A percentile compares a stretch with the other conserved stretches of the same genome.
These are phyloP conservation scores for Nicotiana tabacum DNA, from an alignment of 257 asterid genomes.

Conservation along the genomic window DNA sequence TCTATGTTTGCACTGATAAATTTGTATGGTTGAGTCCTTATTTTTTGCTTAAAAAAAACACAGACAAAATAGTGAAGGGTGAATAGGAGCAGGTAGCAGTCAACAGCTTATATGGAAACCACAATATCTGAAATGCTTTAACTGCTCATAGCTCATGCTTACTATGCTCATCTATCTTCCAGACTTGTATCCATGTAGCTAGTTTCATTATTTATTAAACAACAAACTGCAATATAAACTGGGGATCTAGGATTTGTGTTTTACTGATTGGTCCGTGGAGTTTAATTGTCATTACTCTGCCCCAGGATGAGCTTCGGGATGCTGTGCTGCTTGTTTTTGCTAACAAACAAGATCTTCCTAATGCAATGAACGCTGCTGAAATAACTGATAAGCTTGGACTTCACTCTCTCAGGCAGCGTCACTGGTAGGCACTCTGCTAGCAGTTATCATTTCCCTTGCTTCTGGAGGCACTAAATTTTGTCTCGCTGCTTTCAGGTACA, in stretches of 20 bases:
- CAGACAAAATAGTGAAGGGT: not conserved
- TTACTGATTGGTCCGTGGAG: not conserved
- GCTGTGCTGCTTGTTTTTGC: conserved; percentile 11
- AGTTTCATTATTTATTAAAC: not conserved
- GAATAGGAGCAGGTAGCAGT: not conserved
- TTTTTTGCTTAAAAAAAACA: not conserved
- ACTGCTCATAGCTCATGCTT: not conserved
- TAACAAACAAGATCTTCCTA: conserved; percentile 11
- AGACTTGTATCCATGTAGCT: not conserved
- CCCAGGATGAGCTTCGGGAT: conserved; percentile 1
- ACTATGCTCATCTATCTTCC: not conserved
- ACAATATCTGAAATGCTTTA: not conserved
- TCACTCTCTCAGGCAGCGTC: conserved; percentile 10
- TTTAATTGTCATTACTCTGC: not conserved
- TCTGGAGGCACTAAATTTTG: not conserved
- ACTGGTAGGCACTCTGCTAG: conserved; percentile 4
- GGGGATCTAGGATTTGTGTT: not conserved
- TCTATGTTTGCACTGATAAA: not conserved
- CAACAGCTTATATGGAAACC: not conserved
- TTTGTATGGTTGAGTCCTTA: not conserved
- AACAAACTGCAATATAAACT: not conserved
- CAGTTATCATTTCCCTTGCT: not conserved
- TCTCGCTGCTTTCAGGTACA: not conserved
- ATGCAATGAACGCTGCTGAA: conserved; percentile 10
- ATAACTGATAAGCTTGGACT: conserved; percentile 10